phyloP scores from a whole-genome alignment of 2,329 filamentous ascomycete species.

The Diplodia intermedia region DNA sequence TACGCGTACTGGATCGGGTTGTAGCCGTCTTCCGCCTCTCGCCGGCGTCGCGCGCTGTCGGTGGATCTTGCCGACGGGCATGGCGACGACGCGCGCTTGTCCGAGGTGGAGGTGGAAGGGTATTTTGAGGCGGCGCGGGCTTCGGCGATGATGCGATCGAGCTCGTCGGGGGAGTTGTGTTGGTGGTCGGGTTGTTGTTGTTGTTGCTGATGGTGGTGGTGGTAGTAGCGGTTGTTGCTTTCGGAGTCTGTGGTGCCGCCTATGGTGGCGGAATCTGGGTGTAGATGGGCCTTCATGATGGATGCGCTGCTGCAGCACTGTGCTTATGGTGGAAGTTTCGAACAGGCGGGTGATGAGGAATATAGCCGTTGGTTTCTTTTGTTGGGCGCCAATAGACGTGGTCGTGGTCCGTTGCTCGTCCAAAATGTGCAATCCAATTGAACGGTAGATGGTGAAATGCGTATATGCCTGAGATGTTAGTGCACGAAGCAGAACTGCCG shows the following conservation, averaged over 20 bases:
- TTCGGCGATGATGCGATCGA: background rate
- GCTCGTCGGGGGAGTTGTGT: background rate
- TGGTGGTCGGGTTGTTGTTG: background rate
- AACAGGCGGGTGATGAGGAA: background rate
- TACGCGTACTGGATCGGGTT: constrained; percentile 1
- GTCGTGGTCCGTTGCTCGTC: background rate
- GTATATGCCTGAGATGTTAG: background rate
- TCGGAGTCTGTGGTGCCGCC: background rate
- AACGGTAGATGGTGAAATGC: background rate
- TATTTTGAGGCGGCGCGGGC: background rate
- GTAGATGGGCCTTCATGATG: background rate
- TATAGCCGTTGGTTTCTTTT: background rate
- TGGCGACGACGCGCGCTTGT: background rate
- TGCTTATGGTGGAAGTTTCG: background rate
- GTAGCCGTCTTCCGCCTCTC: constrained; percentile 13
- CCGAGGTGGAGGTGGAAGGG: background rate
- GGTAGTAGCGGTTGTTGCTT: too few species aligned
- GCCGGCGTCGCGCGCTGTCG: background rate
- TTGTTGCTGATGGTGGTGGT: too few species aligned
- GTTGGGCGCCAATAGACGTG: background rate
- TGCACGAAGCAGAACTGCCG: background rate
- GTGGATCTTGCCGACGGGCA: background rate
- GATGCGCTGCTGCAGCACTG: background rate
- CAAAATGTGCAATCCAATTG: background rate
- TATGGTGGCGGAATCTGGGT: background rate